Conservation (phyloP, 495 filamentous ascomycete species). For the Mytilinidion resinicola region DNA sequence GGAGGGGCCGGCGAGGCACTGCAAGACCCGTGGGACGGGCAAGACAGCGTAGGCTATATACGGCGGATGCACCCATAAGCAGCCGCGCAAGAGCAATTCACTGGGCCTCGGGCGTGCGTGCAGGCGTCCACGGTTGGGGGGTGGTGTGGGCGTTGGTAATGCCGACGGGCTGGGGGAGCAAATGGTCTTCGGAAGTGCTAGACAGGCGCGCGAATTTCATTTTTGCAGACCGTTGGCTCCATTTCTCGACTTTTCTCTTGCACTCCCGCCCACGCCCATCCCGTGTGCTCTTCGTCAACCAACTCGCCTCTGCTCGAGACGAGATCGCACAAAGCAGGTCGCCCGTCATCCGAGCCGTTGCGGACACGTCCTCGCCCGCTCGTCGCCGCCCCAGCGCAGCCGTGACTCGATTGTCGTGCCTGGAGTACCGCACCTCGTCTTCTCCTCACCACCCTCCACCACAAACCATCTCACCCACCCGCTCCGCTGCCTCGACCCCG, state of each 20-base stretch:
- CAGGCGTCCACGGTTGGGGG: too few relatives aligned
- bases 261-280: background rate
- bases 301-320: background rate
- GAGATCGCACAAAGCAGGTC: background rate
- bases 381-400: background rate
- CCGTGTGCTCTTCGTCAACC: background rate
- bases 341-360: background rate
- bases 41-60: too few relatives aligned
- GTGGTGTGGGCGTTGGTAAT: too few relatives aligned
- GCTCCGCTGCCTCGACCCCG: background rate
- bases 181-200: too few relatives aligned
- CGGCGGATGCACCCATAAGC: too few relatives aligned
- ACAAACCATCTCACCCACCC: background rate
- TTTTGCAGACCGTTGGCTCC: too few relatives aligned
- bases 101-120: too few relatives aligned
- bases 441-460: background rate
- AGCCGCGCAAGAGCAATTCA: too few relatives aligned
- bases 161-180: too few relatives aligned
- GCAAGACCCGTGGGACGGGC: too few relatives aligned
- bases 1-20: too few relatives aligned
- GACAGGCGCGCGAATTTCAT: too few relatives aligned
- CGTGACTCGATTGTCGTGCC: slow-evolving; percentile 7
- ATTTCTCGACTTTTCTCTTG: background rate
- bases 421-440: background rate
- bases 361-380: background rate